Percentiles rank a stretch among this genome's conserved stretches.
phyloP scores from a whole-genome alignment of 805 yeast species.

The Torulaspora indica region DNA sequence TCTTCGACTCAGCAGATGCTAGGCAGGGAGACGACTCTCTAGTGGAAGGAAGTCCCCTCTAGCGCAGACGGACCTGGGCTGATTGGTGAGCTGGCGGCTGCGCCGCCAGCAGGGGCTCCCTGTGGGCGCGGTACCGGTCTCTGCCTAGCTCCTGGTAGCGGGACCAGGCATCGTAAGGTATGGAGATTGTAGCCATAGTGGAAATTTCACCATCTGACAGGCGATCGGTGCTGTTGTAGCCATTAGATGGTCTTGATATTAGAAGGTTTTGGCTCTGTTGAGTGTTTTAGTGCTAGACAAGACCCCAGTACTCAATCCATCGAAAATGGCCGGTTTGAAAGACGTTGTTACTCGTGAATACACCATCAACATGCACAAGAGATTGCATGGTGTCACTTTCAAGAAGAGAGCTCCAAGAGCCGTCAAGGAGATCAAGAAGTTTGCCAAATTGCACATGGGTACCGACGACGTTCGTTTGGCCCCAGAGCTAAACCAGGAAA shows the following conservation, averaged over 20 bases:
- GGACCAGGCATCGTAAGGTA: not conserved
- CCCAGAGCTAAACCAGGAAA: slow-evolving; percentile 95
- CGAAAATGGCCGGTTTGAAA: slow-evolving; percentile 60
- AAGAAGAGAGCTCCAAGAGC: slow-evolving; percentile 99
- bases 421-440: slow-evolving; percentile 98
- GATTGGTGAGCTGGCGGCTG: not conserved
- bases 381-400: slow-evolving; percentile 98
- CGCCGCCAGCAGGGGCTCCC: too few relatives aligned
- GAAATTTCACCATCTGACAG: slow-evolving; percentile 6
- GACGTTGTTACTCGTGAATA: slow-evolving; percentile 99
- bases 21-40: not conserved
- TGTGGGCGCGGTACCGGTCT: not conserved
- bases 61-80: not conserved
- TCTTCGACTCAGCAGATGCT: too few relatives aligned
- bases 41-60: not conserved
- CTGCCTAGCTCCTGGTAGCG: not conserved
- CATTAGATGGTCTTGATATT: not conserved
- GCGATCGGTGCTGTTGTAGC: slow-evolving; percentile 4
- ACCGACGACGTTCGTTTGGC: slow-evolving; percentile 98
- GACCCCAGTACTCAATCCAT: slow-evolving; percentile 15
- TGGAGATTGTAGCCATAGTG: slow-evolving; percentile 2
- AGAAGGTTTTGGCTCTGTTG: not conserved
- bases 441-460: slow-evolving; percentile 98
- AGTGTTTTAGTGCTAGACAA: slow-evolving; percentile 3
- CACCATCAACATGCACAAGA: slow-evolving; percentile 99